A percentile compares a stretch with the other conserved stretches of the same genome.
Evolutionary conservation across 1,284 basidiomycete genomes (phyloP).

Genomic region (Malassezia sp.): DNA sequence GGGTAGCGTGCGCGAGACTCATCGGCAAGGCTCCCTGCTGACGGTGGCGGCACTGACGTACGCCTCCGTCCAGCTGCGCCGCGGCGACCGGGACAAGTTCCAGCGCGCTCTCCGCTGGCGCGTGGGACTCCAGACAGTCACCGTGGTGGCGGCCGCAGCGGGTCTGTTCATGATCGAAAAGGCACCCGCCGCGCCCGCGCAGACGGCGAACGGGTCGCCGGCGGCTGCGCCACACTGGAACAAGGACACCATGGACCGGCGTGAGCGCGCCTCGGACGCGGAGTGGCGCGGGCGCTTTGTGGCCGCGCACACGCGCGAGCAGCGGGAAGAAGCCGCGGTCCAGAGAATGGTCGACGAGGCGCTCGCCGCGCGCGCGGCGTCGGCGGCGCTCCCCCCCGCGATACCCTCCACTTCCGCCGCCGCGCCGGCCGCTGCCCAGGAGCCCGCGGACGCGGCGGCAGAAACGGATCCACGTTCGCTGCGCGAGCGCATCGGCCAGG

Average conservation of each 20-base stretch:
- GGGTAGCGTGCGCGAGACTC: neutral
- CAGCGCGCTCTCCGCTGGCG: slow-evolving; percentile 42
- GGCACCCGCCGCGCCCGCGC: slow-evolving; percentile 17
- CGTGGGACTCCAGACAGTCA: slow-evolving; percentile 42
- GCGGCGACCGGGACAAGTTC: slow-evolving; percentile 38
- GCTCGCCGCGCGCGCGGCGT: slow-evolving; percentile 2
- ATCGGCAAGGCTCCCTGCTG: slow-evolving; percentile 27
- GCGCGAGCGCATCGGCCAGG: slow-evolving; percentile 9
- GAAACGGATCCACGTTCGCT: neutral
- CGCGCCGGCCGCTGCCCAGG: neutral
- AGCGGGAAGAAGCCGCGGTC: slow-evolving; percentile 9
- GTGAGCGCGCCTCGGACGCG: neutral
- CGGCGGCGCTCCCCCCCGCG: too few species aligned
- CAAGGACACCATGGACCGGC: slow-evolving; percentile 7
- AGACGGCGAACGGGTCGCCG: slow-evolving; percentile 17
- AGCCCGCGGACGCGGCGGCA: neutral
- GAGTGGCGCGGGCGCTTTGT: slow-evolving; percentile 9
- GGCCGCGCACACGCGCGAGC: slow-evolving; percentile 7
- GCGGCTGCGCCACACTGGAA: slow-evolving; percentile 8
- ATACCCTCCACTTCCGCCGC: too few species aligned
- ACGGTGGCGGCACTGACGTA: slow-evolving; percentile 37
- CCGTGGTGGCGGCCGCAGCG: slow-evolving; percentile 34
- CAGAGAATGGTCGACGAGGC: slow-evolving; percentile 11
- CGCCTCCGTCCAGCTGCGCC: slow-evolving; percentile 36
- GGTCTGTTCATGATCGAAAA: slow-evolving; percentile 35